Evolutionary conservation across 306 rosid genomes (phyloP).

Genomic region (Trifolium dubium): DNA sequence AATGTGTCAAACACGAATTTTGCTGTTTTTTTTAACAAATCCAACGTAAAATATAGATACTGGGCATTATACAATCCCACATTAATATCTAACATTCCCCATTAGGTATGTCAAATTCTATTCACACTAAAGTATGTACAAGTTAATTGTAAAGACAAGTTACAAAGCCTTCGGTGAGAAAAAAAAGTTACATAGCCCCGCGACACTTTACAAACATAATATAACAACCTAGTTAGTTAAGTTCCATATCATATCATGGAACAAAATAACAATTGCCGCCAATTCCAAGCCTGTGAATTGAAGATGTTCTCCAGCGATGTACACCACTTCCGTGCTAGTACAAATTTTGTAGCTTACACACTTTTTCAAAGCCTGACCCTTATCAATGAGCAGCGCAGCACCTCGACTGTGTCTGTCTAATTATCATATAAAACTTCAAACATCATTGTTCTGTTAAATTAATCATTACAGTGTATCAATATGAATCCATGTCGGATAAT

Average conservation of each 20-base stretch:
- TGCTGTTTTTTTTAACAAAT: no score
- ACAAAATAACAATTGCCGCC: constrained; percentile 10
- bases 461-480: background rate
- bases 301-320: constrained; percentile 12
- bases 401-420: background rate
- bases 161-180: background rate
- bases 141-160: constrained; percentile 8
- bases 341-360: background rate
- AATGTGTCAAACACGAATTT: background rate
- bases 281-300: constrained; percentile 18
- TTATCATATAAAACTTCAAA: background rate
- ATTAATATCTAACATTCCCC: background rate
- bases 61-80: background rate
- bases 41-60: constrained; percentile 7
- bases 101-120: constrained; percentile 14
- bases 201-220: constrained; percentile 15
- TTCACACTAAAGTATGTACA: constrained; percentile 26
- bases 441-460: constrained; percentile 2
- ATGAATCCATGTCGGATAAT: background rate
- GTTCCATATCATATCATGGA: constrained; percentile 28
- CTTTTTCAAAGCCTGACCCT: constrained; percentile 16
- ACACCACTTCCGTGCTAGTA: constrained; percentile 13
- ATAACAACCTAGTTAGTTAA: background rate
- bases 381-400: constrained; percentile 1
- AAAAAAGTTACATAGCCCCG: background rate